Evolutionary conservation across 805 yeast genomes (phyloP).

Genomic region (Zygotorulaspora chibaensis): DNA sequence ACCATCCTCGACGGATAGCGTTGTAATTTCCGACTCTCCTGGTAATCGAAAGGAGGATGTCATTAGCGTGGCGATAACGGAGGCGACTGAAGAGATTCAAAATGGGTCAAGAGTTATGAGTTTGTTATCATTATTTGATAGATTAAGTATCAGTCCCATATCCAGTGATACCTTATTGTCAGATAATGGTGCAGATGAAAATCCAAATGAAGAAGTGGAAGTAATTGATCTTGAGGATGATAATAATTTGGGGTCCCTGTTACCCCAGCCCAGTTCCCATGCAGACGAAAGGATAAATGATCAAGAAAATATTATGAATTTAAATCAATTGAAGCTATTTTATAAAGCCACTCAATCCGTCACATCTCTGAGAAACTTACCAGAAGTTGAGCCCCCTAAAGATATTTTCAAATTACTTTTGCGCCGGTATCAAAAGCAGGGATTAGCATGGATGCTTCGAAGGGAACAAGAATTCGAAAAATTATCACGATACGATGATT

Average conservation of each 20-base stretch:
- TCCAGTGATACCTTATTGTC: slow-evolving; percentile 6
- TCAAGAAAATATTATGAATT: slow-evolving; percentile 43
- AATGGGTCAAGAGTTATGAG: slow-evolving; percentile 53
- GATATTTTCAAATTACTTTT: slow-evolving; percentile 53
- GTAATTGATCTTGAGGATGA: slow-evolving; percentile 38
- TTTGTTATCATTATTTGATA: slow-evolving; percentile 51
- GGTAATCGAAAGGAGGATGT: slow-evolving; percentile 18
- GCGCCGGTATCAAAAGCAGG: slow-evolving; percentile 78
- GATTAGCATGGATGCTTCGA: slow-evolving; percentile 84
- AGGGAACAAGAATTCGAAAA: slow-evolving; percentile 59
- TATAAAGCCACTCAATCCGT: slow-evolving; percentile 69
- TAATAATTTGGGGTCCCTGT: slow-evolving; percentile 21
- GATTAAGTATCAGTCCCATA: slow-evolving; percentile 35
- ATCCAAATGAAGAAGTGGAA: slow-evolving; percentile 23
- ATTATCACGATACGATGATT: slow-evolving; percentile 22
- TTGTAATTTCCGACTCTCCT: slow-evolving; percentile 1
- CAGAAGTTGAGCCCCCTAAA: slow-evolving; percentile 52
- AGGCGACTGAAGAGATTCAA: slow-evolving; percentile 50
- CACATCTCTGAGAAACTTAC: slow-evolving; percentile 51
- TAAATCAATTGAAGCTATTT: slow-evolving; percentile 72
- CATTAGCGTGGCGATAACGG: slow-evolving; percentile 33
- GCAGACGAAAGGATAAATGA: slow-evolving; percentile 19
- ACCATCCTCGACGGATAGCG: slow-evolving; percentile 3
- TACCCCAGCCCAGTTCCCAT: slow-evolving; percentile 8
- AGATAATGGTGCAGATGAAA: slow-evolving; percentile 14